Percentiles rank a stretch among this genome's conserved stretches.
Evolutionary conservation across 176 grass and related monocot genomes (phyloP).

Genomic region (Thinopyrum elongatum): DNA sequence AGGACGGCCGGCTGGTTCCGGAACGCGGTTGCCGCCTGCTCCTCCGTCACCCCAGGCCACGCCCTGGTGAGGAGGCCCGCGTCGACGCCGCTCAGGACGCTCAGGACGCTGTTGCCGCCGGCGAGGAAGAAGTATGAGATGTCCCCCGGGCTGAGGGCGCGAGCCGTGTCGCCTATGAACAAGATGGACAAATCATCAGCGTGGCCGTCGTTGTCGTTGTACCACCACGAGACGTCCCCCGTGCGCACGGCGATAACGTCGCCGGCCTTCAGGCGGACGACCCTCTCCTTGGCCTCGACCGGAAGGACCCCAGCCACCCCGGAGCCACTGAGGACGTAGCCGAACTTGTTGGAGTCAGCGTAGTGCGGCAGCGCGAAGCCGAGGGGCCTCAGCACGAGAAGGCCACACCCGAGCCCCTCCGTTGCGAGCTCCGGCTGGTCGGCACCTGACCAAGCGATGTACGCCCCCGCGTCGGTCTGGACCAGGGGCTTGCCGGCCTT

Average conservation of each 20-base stretch:
- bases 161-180: constrained; percentile 26
- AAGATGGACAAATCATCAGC: not conserved
- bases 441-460: constrained; percentile 28
- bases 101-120: not conserved
- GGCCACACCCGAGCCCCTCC: constrained; percentile 5
- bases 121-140: constrained; percentile 37
- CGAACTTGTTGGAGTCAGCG: constrained; percentile 28
- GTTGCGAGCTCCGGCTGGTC: constrained; percentile 21
- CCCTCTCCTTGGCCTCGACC: not conserved
- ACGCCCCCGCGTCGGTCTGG: constrained; percentile 19
- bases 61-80: constrained; percentile 2
- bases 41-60: not conserved
- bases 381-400: constrained; percentile 30
- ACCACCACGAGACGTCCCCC: constrained; percentile 41
- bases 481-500: constrained; percentile 16
- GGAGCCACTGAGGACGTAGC: constrained; percentile 32
- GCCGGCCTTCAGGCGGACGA: constrained; percentile 4
- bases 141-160: not conserved
- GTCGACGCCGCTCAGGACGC: not conserved
- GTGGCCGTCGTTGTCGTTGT: constrained; percentile 36
- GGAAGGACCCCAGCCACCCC: constrained; percentile 3
- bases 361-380: constrained; percentile 30
- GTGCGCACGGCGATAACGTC: constrained; percentile 20
- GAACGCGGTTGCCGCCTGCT: not conserved
- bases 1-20: constrained; percentile 1